Percentiles rank a stretch among this genome's conserved stretches.
These are phyloP conservation scores for Anastatica hierochuntica DNA, from an alignment of 345 rosid species.

Conservation along the genomic window DNA sequence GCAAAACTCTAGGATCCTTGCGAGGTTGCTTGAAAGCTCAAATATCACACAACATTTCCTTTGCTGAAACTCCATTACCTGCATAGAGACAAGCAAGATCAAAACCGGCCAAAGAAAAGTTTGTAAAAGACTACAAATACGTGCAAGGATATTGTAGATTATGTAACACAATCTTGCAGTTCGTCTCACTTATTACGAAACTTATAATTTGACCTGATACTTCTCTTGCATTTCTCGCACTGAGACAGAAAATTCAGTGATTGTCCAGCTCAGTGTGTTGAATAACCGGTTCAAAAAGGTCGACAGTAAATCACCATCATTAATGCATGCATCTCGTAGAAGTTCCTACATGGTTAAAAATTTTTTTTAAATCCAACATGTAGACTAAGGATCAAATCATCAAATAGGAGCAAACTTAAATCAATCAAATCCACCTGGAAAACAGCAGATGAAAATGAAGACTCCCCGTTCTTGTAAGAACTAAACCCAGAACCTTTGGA, in stretches of 20 bases:
- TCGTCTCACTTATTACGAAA: neutral
- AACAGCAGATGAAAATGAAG: slow-evolving; percentile 66
- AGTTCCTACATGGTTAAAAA: slow-evolving; percentile 36
- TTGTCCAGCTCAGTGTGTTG: slow-evolving; percentile 95
- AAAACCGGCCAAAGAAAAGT: neutral
- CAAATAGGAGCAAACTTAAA: neutral
- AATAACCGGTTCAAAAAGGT: slow-evolving; percentile 86
- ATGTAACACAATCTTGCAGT: neutral
- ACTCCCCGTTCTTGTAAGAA: slow-evolving; percentile 72
- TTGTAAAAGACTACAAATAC: neutral
- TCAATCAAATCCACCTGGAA: slow-evolving; percentile 85
- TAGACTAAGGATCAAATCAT: neutral
- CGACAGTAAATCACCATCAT: slow-evolving; percentile 60
- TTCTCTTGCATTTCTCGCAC: slow-evolving; percentile 94
- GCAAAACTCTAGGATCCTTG: slow-evolving; percentile 88
- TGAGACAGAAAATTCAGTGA: slow-evolving; percentile 94
- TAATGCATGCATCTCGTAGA: slow-evolving; percentile 69
- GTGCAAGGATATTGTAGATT: neutral
- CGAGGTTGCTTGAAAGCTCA: slow-evolving; percentile 90
- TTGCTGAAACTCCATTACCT: slow-evolving; percentile 83
- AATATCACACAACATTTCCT: slow-evolving; percentile 81
- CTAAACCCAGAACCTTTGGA: slow-evolving; percentile 81
- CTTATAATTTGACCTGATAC: slow-evolving; percentile 45
- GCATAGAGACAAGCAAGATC: slow-evolving; percentile 12
- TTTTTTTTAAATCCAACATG: neutral